phyloP scores from a whole-genome alignment of 1,284 basidiomycete species.

The Melanopsichium pennsylvanicum region DNA sequence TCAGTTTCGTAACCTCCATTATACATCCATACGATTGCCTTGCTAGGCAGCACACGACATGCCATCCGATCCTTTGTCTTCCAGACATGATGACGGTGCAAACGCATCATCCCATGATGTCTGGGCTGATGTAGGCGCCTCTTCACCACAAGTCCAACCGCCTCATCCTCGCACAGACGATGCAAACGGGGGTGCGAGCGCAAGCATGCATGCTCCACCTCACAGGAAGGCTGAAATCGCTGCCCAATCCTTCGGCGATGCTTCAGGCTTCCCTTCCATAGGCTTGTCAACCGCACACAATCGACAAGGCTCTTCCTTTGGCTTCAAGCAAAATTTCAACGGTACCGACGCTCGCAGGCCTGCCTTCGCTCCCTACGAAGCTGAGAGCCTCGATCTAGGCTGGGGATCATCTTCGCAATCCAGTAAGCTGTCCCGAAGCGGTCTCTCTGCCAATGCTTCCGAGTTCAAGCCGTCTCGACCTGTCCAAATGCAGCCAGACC shows the following conservation, averaged over 20 bases:
- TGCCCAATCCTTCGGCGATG: slow-evolving; percentile 1
- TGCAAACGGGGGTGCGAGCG: slow-evolving; percentile 42
- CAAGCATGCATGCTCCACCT: slow-evolving; percentile 46
- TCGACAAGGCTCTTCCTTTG: slow-evolving; percentile 32
- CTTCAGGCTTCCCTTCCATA: slow-evolving; percentile 31
- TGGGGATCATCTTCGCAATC: slow-evolving; percentile 24
- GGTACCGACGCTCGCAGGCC: slow-evolving; percentile 10
- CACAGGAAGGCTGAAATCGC: slow-evolving; percentile 3
- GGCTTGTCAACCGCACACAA: slow-evolving; percentile 23
- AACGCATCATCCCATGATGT: slow-evolving; percentile 12
- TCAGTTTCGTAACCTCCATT: too few relatives aligned
- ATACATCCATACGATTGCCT: neutral
- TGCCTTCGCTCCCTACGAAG: slow-evolving; percentile 25
- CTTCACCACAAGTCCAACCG: neutral
- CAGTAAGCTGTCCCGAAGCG: slow-evolving; percentile 1
- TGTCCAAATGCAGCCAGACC: slow-evolving; percentile 1
- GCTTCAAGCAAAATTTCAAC: slow-evolving; percentile 11
- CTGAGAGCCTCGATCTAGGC: slow-evolving; percentile 18
- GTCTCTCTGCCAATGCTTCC: slow-evolving; percentile 23
- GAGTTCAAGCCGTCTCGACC: slow-evolving; percentile 22
- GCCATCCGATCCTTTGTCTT: slow-evolving; percentile 13
- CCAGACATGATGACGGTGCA: slow-evolving; percentile 6
- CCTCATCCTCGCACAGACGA: slow-evolving; percentile 4
- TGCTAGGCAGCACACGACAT: slow-evolving; percentile 1
- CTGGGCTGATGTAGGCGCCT: slow-evolving; percentile 17